These are phyloP conservation scores for Lentinula aciculospora DNA, from an alignment of 768 basidiomycete species.

Conservation along the genomic window DNA sequence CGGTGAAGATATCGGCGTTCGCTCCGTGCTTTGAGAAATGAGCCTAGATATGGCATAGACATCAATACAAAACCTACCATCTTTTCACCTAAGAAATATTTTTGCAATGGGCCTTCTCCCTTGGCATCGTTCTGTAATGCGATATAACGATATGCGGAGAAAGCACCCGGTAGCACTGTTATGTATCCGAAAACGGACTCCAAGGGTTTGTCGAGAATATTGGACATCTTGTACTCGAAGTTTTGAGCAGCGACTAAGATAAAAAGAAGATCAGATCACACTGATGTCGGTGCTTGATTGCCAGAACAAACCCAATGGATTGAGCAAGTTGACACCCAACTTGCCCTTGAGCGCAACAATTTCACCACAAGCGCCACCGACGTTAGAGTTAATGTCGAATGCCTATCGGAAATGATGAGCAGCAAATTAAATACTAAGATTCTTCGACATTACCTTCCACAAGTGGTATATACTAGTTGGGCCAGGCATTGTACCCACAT, in stretches of 20 bases:
- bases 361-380: slow-evolving; percentile 94
- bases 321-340: slow-evolving; percentile 72
- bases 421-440: neutral
- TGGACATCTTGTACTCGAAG: slow-evolving; percentile 92
- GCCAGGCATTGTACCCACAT: slow-evolving; percentile 75
- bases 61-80: slow-evolving; percentile 42
- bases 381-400: slow-evolving; percentile 87
- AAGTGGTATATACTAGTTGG: slow-evolving; percentile 70
- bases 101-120: slow-evolving; percentile 87
- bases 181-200: slow-evolving; percentile 93
- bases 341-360: slow-evolving; percentile 89
- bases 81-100: slow-evolving; percentile 97
- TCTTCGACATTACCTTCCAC: slow-evolving; percentile 41
- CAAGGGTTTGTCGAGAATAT: slow-evolving; percentile 88
- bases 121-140: slow-evolving; percentile 80
- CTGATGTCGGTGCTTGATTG: neutral
- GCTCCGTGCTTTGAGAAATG: slow-evolving; percentile 53
- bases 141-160: slow-evolving; percentile 88
- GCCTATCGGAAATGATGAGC: slow-evolving; percentile 36
- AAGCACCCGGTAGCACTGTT: slow-evolving; percentile 88
- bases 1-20: slow-evolving; percentile 87
- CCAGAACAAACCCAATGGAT: slow-evolving; percentile 46
- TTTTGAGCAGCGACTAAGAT: slow-evolving; percentile 76
- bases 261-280: slow-evolving; percentile 3
- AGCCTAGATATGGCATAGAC: neutral